Conservation (phyloP, 1,139 yeast genomes). For the Saccharomyces hybrid region DNA sequence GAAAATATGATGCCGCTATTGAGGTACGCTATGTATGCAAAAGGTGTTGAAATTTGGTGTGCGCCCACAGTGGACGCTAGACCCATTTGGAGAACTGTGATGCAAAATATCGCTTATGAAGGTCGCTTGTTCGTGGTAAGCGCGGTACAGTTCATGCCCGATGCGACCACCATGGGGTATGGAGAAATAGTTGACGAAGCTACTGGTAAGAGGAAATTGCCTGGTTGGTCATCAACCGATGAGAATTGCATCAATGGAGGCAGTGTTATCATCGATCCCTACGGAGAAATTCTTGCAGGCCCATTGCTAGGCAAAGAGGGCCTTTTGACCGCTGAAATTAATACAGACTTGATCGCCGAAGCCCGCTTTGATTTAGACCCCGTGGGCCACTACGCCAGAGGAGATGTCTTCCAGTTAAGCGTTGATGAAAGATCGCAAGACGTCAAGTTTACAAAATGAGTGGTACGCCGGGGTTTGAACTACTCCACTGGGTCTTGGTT, state of each 20-base stretch:
- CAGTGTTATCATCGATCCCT: background rate
- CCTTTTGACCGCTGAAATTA: background rate
- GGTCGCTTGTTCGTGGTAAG: background rate
- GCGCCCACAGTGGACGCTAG: constrained; percentile 40
- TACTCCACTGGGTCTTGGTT: background rate
- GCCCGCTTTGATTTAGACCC: constrained; percentile 37
- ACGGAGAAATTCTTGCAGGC: background rate
- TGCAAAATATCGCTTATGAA: constrained; percentile 28
- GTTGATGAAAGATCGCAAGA: constrained; percentile 31
- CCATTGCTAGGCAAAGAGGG: background rate
- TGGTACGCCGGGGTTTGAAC: background rate
- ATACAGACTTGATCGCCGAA: constrained; percentile 20
- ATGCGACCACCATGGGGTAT: background rate
- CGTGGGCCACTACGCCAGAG: constrained; percentile 37
- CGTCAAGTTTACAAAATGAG: constrained; percentile 3
- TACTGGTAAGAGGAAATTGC: background rate
- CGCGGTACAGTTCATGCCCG: background rate
- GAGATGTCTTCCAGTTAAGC: constrained; percentile 35
- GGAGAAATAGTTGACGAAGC: background rate
- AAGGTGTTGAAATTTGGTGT: constrained; percentile 34
- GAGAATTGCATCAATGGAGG: background rate
- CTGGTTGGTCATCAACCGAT: background rate
- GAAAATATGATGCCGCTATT: constrained; percentile 11
- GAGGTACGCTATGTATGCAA: constrained; percentile 36
- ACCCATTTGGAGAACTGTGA: constrained; percentile 34